phyloP scores from a whole-genome alignment of 2,329 filamentous ascomycete genomes.

The Thelonectria olida region DNA sequence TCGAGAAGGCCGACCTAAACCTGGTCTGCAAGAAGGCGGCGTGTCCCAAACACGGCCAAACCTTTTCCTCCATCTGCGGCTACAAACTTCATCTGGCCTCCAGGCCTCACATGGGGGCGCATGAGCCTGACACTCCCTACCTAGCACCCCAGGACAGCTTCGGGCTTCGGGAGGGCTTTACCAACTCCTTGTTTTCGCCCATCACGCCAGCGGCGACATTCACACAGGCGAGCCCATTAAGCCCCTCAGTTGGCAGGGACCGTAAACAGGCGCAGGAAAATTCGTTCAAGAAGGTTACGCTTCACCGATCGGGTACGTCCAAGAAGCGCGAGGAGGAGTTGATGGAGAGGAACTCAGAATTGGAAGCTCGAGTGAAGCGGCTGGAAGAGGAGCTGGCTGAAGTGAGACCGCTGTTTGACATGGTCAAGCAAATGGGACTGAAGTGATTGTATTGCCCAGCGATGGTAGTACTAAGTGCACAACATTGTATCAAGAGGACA shows the following conservation, averaged over 20 bases:
- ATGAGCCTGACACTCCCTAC: background rate
- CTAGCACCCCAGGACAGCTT: background rate
- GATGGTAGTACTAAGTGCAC: too few relatives aligned
- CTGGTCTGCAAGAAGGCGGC: background rate
- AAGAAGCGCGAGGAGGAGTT: conserved; percentile 20
- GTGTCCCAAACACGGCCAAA: background rate
- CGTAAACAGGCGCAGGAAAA: background rate
- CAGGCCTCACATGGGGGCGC: background rate
- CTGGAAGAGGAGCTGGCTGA: conserved; percentile 23
- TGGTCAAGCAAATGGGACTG: background rate
- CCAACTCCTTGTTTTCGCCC: conserved; percentile 9
- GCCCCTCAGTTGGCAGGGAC: conserved; percentile 30
- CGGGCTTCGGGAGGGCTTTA: background rate
- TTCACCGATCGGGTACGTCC: background rate
- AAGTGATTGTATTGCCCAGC: background rate
- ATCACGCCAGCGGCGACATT: background rate
- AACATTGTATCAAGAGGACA: too few relatives aligned
- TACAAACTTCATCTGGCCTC: background rate
- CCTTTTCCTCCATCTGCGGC: background rate
- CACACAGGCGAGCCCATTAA: conserved; percentile 7
- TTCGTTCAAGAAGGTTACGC: background rate
- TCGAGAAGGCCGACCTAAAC: background rate
- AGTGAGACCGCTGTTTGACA: background rate
- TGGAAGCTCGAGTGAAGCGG: conserved; percentile 22
- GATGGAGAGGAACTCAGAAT: conserved; percentile 1